phyloP scores from a whole-genome alignment of 495 filamentous ascomycete genomes.

The Xylaria acuta region DNA sequence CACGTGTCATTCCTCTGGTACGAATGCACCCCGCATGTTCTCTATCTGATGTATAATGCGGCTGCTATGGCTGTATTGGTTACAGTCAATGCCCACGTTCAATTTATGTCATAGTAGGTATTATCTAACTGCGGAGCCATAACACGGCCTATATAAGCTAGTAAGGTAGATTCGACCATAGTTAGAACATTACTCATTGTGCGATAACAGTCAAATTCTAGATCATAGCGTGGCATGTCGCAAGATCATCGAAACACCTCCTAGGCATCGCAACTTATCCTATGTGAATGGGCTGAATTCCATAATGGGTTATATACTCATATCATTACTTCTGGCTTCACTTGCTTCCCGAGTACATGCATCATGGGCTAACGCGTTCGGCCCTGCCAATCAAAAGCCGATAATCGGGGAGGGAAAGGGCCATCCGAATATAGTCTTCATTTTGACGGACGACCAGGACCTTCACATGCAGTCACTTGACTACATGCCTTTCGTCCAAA shows the following conservation, averaged over 20 bases:
- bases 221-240: background rate
- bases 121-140: background rate
- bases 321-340: background rate
- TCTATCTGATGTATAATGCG: background rate
- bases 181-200: background rate
- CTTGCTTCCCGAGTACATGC: background rate
- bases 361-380: background rate
- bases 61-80: background rate
- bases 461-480: slow-evolving; percentile 63
- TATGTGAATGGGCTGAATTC: background rate
- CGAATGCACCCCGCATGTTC: slow-evolving; percentile 14
- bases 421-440: slow-evolving; percentile 65
- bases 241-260: background rate
- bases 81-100: background rate
- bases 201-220: background rate
- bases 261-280: background rate
- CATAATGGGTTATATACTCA: background rate
- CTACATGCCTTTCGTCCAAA: slow-evolving; percentile 61
- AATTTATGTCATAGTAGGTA: background rate
- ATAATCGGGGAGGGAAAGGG: background rate
- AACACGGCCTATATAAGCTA: background rate
- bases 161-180: background rate
- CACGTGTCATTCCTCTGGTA: background rate
- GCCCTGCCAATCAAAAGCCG: slow-evolving; percentile 8
- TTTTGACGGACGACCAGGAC: slow-evolving; percentile 73